Percentiles rank a stretch among this genome's conserved stretches.
phyloP scores from a whole-genome alignment of 495 filamentous ascomycete genomes.

The Melanomma pulvis-pyrius region DNA sequence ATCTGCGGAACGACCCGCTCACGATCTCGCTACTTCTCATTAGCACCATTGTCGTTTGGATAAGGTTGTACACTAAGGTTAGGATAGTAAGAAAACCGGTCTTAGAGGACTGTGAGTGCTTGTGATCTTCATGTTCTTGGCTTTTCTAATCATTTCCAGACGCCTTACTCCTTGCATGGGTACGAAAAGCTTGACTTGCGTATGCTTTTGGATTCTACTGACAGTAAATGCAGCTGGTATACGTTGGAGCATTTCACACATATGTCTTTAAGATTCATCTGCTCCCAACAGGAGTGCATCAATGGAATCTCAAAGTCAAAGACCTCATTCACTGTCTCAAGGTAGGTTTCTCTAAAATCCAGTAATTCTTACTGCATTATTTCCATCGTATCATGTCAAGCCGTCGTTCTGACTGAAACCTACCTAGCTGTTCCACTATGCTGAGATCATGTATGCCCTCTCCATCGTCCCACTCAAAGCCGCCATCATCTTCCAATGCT shows the following conservation, averaged over 20 bases:
- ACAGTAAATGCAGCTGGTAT: background rate
- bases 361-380: background rate
- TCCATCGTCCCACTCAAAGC: background rate
- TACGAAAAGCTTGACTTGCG: background rate
- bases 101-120: conserved; percentile 2
- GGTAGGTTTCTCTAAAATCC: background rate
- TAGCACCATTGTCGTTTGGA: background rate
- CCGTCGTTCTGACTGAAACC: background rate
- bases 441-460: background rate
- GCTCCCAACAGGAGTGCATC: background rate
- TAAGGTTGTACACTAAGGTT: background rate
- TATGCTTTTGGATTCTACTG: background rate
- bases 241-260: background rate
- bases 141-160: background rate
- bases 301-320: background rate
- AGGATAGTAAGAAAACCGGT: background rate
- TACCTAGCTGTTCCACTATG: background rate
- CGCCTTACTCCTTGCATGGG: conserved; percentile 1
- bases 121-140: background rate
- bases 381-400: background rate
- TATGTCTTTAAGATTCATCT: background rate
- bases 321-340: background rate
- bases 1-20: background rate
- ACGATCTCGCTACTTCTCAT: background rate
- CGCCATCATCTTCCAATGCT: background rate